These are phyloP conservation scores for Mortierella sp. DNA, from an alignment of 371 early-diverging fungal genomes.

Conservation along the genomic window DNA sequence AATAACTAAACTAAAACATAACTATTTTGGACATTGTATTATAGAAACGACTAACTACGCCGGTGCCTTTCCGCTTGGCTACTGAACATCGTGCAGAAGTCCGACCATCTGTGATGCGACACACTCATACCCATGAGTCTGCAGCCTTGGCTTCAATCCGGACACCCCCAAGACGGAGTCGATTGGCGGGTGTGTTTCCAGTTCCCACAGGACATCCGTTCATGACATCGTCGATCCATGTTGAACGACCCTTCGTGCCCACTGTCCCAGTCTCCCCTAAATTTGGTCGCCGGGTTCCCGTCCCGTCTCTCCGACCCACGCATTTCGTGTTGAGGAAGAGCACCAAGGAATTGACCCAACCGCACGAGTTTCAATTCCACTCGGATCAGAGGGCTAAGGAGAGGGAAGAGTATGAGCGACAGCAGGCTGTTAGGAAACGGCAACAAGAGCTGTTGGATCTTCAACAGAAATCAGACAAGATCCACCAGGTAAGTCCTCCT, in stretches of 20 bases:
- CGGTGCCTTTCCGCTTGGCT: slow-evolving; percentile 32
- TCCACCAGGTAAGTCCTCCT: neutral
- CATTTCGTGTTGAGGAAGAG: slow-evolving; percentile 44
- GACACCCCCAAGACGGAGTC: slow-evolving; percentile 12
- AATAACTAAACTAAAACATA: neutral
- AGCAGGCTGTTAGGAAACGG: slow-evolving; percentile 19
- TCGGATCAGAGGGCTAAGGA: slow-evolving; percentile 32
- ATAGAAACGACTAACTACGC: slow-evolving; percentile 43
- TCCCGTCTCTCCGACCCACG: slow-evolving; percentile 26
- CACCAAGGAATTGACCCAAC: slow-evolving; percentile 47
- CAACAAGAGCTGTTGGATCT: slow-evolving; percentile 23
- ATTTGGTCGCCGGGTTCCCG: slow-evolving; percentile 30
- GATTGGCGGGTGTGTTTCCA: slow-evolving; percentile 27
- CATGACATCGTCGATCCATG: neutral
- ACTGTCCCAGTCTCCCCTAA: slow-evolving; percentile 46
- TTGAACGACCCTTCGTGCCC: slow-evolving; percentile 11
- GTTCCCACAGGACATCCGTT: slow-evolving; percentile 5
- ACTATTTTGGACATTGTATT: neutral
- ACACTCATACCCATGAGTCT: neutral
- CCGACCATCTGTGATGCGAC: neutral
- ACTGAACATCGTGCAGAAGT: slow-evolving; percentile 45
- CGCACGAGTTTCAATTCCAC: slow-evolving; percentile 37
- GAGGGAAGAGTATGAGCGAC: slow-evolving; percentile 24
- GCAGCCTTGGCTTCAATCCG: neutral
- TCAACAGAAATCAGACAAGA: slow-evolving; percentile 5